Base-by-base conservation (phyloP, 2,329 filamentous ascomycete species). In the Dactylellina parvicollis region DNA sequence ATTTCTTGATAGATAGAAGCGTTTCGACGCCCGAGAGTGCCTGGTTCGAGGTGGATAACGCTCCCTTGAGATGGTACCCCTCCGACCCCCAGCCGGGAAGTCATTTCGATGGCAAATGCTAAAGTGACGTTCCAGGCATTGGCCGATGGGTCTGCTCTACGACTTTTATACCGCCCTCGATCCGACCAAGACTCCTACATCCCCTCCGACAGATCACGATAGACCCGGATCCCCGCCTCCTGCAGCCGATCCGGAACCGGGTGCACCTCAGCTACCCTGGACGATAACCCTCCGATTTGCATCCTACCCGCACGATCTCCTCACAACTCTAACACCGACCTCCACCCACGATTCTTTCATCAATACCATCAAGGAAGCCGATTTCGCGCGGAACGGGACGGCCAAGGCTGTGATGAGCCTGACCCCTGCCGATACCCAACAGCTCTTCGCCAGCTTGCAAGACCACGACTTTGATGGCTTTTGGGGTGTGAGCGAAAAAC, bases 341-440 rank as follows among this genome's bases (percentile, higher is more conserved):
- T 75, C 72, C 18, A 75, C 72, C 20, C 67, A 78, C 10, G 77
- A 78, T 57, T 65, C 87, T 0, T 89, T 89, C 76, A 82, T 88
- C 64, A 89, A 89, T 79, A 84, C 85, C 65, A 86, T 86, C 74
- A 89, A 89, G 79, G 87, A 89, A 84, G 92, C 93, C 28, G 92
- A 96, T 81, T 96, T 92, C 77, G 84, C 96, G 55, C 87, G 93
- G 56, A 94, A 95, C 77, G 92, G 92, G 46, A 95, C 90, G 60
- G 92, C 92, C 14, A 92, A 94, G 79, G 89, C 90, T 73, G 93
- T 96, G 78, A 96, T 96, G 92, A 89, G 88, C 60, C 83, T 97
- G 78, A 92, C 90, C 73, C 93, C 92, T 80, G 88, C 91, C 47
- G 89, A 96, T 80, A 95, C 91, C 12, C 91, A 89, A 5, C 86